Evolutionary conservation across 345 rosid genomes (phyloP).

Genomic region (Camelina sativa): DNA sequence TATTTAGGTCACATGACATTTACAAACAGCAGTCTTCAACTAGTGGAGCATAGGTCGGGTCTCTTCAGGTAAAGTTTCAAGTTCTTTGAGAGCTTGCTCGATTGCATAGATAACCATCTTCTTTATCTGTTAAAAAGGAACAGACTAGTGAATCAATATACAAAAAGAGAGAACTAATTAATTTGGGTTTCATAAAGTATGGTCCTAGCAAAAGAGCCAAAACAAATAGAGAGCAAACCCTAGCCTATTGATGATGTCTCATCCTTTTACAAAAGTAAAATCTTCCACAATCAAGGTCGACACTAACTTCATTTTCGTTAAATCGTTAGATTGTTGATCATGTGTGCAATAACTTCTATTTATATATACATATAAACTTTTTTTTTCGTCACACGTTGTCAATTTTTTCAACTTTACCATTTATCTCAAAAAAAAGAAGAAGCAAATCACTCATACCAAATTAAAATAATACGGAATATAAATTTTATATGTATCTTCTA

Average conservation of each 20-base stretch:
- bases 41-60: slow-evolving; percentile 1
- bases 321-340: too few species aligned
- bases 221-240: background rate
- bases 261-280: background rate
- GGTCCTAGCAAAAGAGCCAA: background rate
- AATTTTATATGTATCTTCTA: too few species aligned
- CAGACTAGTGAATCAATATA: background rate
- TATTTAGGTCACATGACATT: background rate
- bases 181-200: background rate
- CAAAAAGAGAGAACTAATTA: background rate
- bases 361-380: too few species aligned
- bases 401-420: too few species aligned
- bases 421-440: too few species aligned
- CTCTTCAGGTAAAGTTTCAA: slow-evolving; percentile 14
- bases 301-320: background rate
- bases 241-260: background rate
- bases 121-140: slow-evolving; percentile 56
- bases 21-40: background rate
- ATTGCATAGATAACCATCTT: slow-evolving; percentile 78
- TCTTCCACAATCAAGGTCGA: background rate
- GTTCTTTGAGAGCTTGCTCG: slow-evolving; percentile 46
- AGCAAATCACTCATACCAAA: too few species aligned
- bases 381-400: too few species aligned
- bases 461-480: too few species aligned
- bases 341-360: too few species aligned